Evolutionary conservation across 2,329 filamentous ascomycete species (phyloP).

Genomic region (Podosphaera fusca): DNA sequence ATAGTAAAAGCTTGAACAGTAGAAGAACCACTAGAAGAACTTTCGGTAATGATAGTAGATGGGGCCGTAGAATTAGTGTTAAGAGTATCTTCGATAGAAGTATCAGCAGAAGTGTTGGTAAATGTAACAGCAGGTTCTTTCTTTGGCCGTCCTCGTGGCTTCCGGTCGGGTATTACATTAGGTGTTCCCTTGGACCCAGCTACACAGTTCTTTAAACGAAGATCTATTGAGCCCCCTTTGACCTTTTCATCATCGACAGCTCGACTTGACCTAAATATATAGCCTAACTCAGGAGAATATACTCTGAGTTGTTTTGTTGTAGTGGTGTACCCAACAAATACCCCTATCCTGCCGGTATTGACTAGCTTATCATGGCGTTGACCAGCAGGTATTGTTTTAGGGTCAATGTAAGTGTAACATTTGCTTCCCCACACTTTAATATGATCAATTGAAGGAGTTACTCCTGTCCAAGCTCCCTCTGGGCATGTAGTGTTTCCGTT

Average conservation of each 20-base stretch:
- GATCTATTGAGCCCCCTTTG: neutral
- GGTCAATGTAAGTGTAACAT: neutral
- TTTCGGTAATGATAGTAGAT: no score
- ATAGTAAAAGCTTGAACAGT: no score
- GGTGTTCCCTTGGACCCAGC: neutral
- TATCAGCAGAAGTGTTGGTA: no score
- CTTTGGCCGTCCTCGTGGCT: neutral
- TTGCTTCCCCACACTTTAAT: neutral
- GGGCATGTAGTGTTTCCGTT: neutral
- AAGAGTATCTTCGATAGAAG: no score
- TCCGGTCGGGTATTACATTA: neutral
- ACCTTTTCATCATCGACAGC: neutral
- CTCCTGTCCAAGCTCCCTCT: neutral
- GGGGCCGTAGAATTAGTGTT: no score
- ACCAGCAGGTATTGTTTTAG: neutral
- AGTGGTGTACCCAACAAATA: neutral
- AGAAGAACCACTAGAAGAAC: no score
- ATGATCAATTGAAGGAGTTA: neutral
- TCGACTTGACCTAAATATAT: conserved; percentile 1
- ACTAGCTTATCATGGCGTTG: neutral
- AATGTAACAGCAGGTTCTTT: neutral
- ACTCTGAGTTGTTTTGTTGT: conserved; percentile 1
- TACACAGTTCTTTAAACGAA: neutral
- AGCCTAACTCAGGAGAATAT: conserved; percentile 1
- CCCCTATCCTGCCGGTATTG: neutral